phyloP scores from a whole-genome alignment of 2,329 filamentous ascomycete genomes.

The Cytospora piceae region DNA sequence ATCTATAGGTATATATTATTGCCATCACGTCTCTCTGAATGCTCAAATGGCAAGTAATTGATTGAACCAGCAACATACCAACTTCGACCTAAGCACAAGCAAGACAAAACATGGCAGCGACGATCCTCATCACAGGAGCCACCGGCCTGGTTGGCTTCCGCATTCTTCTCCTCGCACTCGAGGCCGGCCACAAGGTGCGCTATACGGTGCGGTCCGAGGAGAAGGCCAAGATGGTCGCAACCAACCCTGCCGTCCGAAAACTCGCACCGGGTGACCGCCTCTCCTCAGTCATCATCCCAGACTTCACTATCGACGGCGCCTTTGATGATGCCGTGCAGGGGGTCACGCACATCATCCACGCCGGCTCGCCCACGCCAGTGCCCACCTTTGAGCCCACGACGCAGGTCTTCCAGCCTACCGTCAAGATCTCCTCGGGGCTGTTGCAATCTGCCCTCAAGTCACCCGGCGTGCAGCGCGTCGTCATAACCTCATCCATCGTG shows the following conservation, averaged over 20 bases:
- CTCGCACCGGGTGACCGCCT: constrained; percentile 31
- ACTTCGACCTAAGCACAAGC: not conserved
- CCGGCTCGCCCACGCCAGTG: constrained; percentile 35
- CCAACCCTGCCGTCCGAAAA: constrained; percentile 34
- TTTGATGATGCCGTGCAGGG: constrained; percentile 35
- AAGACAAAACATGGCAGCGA: constrained; percentile 27
- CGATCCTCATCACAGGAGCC: constrained; percentile 37
- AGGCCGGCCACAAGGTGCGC: constrained; percentile 35
- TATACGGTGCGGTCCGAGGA: constrained; percentile 35
- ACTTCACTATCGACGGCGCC: constrained; percentile 34
- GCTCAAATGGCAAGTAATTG: not conserved
- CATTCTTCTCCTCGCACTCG: constrained; percentile 35
- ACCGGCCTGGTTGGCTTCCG: constrained; percentile 38
- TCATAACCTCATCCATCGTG: constrained; percentile 37
- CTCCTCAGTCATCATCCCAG: constrained; percentile 33
- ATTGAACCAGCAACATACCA: not conserved
- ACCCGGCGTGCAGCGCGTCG: constrained; percentile 33
- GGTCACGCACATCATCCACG: constrained; percentile 36
- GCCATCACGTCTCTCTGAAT: not conserved
- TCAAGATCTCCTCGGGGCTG: constrained; percentile 31
- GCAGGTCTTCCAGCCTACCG: constrained; percentile 30
- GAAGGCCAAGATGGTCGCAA: constrained; percentile 33
- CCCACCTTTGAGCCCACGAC: constrained; percentile 27
- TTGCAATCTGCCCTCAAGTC: constrained; percentile 33
- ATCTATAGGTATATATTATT: not conserved